Evolutionary conservation across 208 protist species (phyloP), one percentile per base, ranked within the genome.

Genomic region (Tritrichomonas foetus): DNA sequence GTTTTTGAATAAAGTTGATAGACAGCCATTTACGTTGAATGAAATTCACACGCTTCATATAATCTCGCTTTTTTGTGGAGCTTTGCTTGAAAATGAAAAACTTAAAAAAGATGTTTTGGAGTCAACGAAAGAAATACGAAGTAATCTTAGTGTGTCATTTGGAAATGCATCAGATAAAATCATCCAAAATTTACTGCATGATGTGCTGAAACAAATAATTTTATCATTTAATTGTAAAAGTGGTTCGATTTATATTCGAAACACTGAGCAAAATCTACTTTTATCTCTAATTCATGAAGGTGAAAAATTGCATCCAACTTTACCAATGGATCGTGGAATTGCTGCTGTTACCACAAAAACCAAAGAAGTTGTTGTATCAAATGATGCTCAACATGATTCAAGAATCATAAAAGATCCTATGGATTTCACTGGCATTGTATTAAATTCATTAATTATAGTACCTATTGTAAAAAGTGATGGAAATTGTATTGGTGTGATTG

Each of bases 361-460:
- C 1, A 82, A 82, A 50, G 50, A 47, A 5, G 27, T 41, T 0
- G 50, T 82, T 50, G 41, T 82, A 3, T n/a, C 50, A 13, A 25
- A 82, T 22, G 74, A 82, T 53, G 74, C 74, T n/a, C 50, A 82
- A n/a, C 74, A 82, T 53, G 74, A 82, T 82, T 41, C 74, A n/a
- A 0, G 33, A 49, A 50, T 82, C 41, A 82, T 50, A 33, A 82
- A 82, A 53, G 50, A n/a, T 20, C 27, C 41, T 20, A 41, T 50
- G 20, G 47, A 50, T 20, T 20, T 50, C 11, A 82, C 33, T 27
- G 74, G 74, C 11, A 50, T 82, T 36, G 50, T 50, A 36, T 50
- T 41, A 22, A 47, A 50, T 20, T 82, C 74, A 5, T n/a, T 82
- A n/a, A 50, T 82, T 9, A 20, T 41, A 47, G 41, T 82, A 33